Conservation (phyloP, 495 filamentous ascomycete species). For the Penicillium malachiteum region DNA sequence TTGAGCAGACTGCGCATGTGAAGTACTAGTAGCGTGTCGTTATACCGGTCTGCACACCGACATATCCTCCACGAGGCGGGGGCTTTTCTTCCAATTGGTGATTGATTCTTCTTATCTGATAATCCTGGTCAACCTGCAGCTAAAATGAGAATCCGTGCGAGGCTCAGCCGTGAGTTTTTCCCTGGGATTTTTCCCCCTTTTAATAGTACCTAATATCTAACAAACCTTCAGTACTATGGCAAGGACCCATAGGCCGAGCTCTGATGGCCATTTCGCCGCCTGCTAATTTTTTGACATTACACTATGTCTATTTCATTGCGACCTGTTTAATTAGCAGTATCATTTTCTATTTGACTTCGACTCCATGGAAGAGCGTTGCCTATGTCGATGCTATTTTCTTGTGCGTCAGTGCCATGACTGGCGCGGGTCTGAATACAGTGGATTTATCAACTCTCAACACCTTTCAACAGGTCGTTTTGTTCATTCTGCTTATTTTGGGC, state of each 20-base stretch:
- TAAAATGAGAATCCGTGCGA: background rate
- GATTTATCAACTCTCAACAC: conserved; percentile 70
- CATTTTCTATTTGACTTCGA: conserved; percentile 72
- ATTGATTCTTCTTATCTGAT: background rate
- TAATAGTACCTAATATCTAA: background rate
- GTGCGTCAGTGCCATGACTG: conserved; percentile 75
- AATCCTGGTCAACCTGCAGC: background rate
- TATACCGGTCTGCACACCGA: conserved; percentile 1
- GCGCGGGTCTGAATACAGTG: conserved; percentile 72
- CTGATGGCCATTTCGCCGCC: conserved; percentile 37
- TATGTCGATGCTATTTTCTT: conserved; percentile 79
- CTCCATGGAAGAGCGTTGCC: conserved; percentile 57
- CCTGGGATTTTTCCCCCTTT: background rate
- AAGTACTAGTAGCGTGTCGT: too few species aligned
- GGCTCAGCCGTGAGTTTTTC: background rate
- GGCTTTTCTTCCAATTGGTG: background rate
- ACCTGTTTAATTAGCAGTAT: conserved; percentile 63
- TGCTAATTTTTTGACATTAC: conserved; percentile 75
- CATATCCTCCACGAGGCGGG: background rate
- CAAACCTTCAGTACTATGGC: conserved; percentile 12
- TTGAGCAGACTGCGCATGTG: background rate
- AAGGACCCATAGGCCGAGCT: conserved; percentile 18
- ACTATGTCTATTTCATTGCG: conserved; percentile 75
- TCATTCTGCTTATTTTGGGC: conserved; percentile 69
- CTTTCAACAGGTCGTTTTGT: conserved; percentile 76